Base-by-base conservation (phyloP, 2,329 filamentous ascomycete genomes). In the Westerdykella aurantiaca region DNA sequence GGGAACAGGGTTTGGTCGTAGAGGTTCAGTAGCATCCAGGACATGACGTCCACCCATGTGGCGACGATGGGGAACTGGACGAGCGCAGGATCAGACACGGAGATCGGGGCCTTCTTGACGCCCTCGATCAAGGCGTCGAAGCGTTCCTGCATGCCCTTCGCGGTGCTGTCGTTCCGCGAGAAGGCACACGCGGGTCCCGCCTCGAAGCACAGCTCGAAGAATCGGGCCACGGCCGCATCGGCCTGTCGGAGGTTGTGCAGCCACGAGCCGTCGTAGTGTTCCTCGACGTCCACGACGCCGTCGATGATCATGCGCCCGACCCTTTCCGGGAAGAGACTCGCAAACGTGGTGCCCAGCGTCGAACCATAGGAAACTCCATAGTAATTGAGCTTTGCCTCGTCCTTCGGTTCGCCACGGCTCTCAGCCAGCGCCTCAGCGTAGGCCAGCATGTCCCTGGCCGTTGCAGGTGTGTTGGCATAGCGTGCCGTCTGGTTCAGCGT, bases 121-220 rank as follows among this genome's bases (percentile, higher is more conserved):
- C 31, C 21, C 6, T 50, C 14, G 4, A 56, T n/a, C 2, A 57
- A 34, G n/a, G 23, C 23, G 14, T 31, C 21, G 44, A 46, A 57
- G 2, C 54, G 50, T 10, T 41, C 14, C 34, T 57, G 48, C 6
- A 58, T 39, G 12, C 3, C 5, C 31, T 33, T 14, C 12, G 31
- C 31, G 31, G 4, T 33, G 12, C 12, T 14, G 12, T 14, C 31
- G 5, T 50, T 44, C 6, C 53, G 46, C 38, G 39, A 53, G 55
- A 3, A 18, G 21, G 33, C 56, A 59, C 41, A 38, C 7, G 34
- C 22, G 1, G 42, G 31, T 1, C 75, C 75, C n/a, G 72, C 77
- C 33, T 68, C 59, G 53, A 73, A 69, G 53, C 80, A 83, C 41
- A 73, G 71, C 13, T 65, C 58, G 50, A 75, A 79, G 44, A 83